Evolutionary conservation across 2,329 filamentous ascomycete species (phyloP), one percentile per base, ranked within the genome.

Genomic region (Volutella citrinella): DNA sequence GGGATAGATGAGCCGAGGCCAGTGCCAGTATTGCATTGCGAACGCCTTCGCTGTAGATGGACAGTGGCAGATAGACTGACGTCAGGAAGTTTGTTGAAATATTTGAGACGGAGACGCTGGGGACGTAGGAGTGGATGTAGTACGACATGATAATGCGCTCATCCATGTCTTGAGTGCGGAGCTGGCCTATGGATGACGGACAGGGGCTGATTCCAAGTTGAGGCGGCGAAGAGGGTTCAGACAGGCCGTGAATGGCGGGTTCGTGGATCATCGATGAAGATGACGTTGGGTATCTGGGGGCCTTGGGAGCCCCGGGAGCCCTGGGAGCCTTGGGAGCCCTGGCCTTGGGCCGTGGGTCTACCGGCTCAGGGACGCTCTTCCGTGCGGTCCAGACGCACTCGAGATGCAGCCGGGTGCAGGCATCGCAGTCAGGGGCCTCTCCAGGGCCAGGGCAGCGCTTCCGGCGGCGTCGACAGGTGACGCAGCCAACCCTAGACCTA

Each of bases 401-500:
- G 4, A 38, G 26, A 23, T 37, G 37, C 10, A 41, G 30, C 14
- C 34, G 30, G 10, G 9, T n/a, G 14, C 34, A 41, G 6, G 38
- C 27, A 10, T 27, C 23, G 13, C 38, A 40, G 6, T 32, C 32
- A 6, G 30, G 30, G n/a, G n/a, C n/a, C 18, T 21, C 21, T 6
- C 14, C 33, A 10, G n/a, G n/a, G n/a, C 13, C 25, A 11, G 19
- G 16, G 24, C 38, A 45, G 8, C 40, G 28, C 23, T 40, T 40
- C 21, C 36, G 30, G 24, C 36, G 36, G 5, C 27, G 38, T 7
- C 42, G 38, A 24, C 42, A 42, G 19, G 36, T 39, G 5, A 39
- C 22, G 13, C 42, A 45, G 11, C 42, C 42, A 12, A 17, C 13
- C 7, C 30, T 21, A 12, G 34, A 31, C 9, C 38, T 23, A 3